A percentile compares a stretch with the other conserved stretches of the same genome.
phyloP scores from a whole-genome alignment of 2,329 filamentous ascomycete species.

The Aspergillus vadensis region DNA sequence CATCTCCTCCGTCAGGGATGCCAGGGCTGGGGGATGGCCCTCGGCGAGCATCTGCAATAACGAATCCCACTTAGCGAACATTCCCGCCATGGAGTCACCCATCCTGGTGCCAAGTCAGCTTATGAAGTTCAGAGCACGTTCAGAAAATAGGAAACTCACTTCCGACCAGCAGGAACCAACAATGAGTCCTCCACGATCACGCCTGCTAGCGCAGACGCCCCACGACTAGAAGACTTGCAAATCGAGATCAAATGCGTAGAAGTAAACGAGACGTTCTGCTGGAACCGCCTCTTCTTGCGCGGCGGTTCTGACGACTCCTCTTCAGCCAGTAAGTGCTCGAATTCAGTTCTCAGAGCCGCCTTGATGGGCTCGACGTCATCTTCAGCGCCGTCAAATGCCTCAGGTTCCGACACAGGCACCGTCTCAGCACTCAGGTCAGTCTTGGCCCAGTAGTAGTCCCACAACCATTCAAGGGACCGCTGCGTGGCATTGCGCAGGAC shows the following conservation, averaged over 20 bases:
- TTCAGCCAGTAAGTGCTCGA: conserved; percentile 21
- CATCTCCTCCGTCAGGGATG: conserved; percentile 43
- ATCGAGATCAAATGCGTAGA: conserved; percentile 31
- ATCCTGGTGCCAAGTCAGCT: conserved; percentile 21
- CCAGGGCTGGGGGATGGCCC: conserved; percentile 38
- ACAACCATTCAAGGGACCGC: conserved; percentile 80
- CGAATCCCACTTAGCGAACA: conserved; percentile 39
- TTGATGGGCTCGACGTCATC: conserved; percentile 21
- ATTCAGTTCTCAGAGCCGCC: conserved; percentile 18
- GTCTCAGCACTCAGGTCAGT: conserved; percentile 31
- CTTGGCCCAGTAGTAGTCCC: conserved; percentile 79
- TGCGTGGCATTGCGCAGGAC: conserved; percentile 70
- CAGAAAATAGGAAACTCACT: conserved; percentile 26
- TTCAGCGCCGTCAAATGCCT: conserved; percentile 2
- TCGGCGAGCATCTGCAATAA: conserved; percentile 41
- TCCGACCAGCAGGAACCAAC: conserved; percentile 30
- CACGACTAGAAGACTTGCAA: conserved; percentile 27
- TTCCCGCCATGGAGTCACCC: conserved; percentile 30
- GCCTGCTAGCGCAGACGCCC: conserved; percentile 23
- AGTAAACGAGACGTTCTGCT: conserved; percentile 23
- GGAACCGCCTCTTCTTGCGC: conserved; percentile 34
- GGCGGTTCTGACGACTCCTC: conserved; percentile 19
- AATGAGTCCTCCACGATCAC: conserved; percentile 31
- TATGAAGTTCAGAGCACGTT: not conserved
- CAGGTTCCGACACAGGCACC: not conserved